Evolutionary conservation across 148 eudicot species (phyloP).

Genomic region (Polygonum maritimum): DNA sequence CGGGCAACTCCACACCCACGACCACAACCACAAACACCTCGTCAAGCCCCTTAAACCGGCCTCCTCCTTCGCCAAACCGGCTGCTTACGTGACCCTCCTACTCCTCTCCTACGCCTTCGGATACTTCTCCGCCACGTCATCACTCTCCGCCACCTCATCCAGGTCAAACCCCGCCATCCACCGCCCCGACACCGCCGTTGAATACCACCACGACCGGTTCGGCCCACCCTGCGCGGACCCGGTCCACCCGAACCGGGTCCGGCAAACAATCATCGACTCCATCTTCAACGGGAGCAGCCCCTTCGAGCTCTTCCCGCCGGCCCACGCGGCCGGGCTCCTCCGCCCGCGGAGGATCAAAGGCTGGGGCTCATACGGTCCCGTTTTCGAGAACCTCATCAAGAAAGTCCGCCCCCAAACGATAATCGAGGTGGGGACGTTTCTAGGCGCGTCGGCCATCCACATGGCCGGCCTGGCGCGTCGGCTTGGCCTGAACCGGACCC

Average conservation of each 20-base stretch:
- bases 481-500: constrained; percentile 40
- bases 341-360: constrained; percentile 33
- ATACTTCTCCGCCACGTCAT: constrained; percentile 8
- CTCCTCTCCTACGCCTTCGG: constrained; percentile 1
- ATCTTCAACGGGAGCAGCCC: constrained; percentile 56
- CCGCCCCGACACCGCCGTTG: not conserved
- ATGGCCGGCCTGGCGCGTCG: constrained; percentile 41
- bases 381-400: constrained; percentile 45
- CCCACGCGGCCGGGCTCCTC: constrained; percentile 28
- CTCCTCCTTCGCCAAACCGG: not conserved
- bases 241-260: constrained; percentile 22
- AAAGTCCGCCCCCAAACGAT: constrained; percentile 40
- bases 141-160: not conserved
- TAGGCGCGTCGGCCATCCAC: constrained; percentile 77
- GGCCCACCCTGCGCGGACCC: constrained; percentile 25
- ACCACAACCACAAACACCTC: no score
- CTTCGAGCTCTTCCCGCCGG: constrained; percentile 47
- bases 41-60: not conserved
- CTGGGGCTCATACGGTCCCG: constrained; percentile 67
- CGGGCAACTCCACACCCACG: not conserved
- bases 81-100: not conserved
- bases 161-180: not conserved
- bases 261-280: constrained; percentile 28
- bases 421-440: constrained; percentile 59
- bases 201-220: constrained; percentile 31